Base-by-base conservation (phyloP, 495 filamentous ascomycete species). In the Hypoxylon perforatum region DNA sequence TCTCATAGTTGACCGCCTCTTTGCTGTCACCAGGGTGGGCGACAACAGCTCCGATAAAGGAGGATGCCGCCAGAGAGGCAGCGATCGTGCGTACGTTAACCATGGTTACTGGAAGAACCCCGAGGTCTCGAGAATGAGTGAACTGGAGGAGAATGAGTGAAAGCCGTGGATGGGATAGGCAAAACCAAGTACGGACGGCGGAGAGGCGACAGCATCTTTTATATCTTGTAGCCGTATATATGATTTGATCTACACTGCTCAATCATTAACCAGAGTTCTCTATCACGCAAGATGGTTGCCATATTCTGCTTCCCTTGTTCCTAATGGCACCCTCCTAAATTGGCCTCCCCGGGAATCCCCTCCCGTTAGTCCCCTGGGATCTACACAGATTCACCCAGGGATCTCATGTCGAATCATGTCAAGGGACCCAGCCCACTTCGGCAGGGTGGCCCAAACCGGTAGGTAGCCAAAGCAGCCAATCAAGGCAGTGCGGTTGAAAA, bases 1-100 rank as follows among this genome's bases (percentile, higher is more conserved):
- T 70, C 44, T 76, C 73, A 49, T 74, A 65, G 15, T 73, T 70
- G 41, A 76, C 64, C 5, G 77, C 73, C 35, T 76, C 76, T 33
- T 70, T 48, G 30, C 61, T 71, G 10, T 77, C 78, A 6, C 78
- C 77, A 8, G 78, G 76, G 46, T 81, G 79, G 35, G 78, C 77
- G 36, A 75, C 17, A 2, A 52, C 57, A 17, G 72, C 68, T 61
- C 67, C 58, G 19, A 76, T 56, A 48, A 75, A 57, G 44, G 63
- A 63, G 22, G 55, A 64, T 3, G 47, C 58, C 61, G 67, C 73
- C 60, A 75, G 38, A 21, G 67, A 69, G 67, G 70, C 73, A 30
- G 73, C 54, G 50, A 73, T 44, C 17, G 51, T 47, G 19, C 53
- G 64, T 28, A 73, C 30, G 57, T 68, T 66, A 47, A 71, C 64